Evolutionary conservation across 2,329 filamentous ascomycete species (phyloP), one percentile per base, ranked within the genome.

Genomic region (Aureobasidium sp.): DNA sequence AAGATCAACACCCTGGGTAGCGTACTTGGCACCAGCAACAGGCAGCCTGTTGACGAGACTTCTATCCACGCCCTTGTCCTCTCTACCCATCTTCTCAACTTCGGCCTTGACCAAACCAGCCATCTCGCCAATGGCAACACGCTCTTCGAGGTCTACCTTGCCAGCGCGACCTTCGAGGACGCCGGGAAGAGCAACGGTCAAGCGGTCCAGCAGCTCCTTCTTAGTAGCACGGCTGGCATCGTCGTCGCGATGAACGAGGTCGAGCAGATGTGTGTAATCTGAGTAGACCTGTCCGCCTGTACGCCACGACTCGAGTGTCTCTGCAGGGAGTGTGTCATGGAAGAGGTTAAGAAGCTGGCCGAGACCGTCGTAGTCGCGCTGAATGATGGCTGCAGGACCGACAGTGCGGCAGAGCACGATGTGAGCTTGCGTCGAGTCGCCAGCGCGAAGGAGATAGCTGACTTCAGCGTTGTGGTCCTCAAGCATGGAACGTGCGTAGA

Each of bases 271-370:
- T 34, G 85, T 75, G 71, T 82, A 86, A 68, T 85, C 83, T 36
- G 81, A 79, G 72, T 96, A 97, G 27, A 97, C 84, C 67, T 88
- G 86, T 5, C 91, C 93, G 32, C 91, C 92, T 20, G 84, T 76
- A 10, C 85, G 78, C 94, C 94, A 97, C 59, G 87, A 86, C 12
- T 82, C 75, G 36, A 96, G 67, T 80, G 80, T 57, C 39, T n/a
- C 39, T 26, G 42, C 34, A 34, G 41, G 29, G 1, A 34, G 17
- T 36, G 50, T 46, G 48, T 48, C 37, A n/a, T 86, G 77, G 70
- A 99, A 96, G 63, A 87, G 85, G 20, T 80, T 79, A 41, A 97
- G 82, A 42, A 97, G 79, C 36, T 82, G 78, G 44, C 84, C 82
- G 1, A 97, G 78, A 1, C 81, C 82, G 23, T 83, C 81, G 69